phyloP scores from a whole-genome alignment of 495 filamentous ascomycete species.

The Penicillium taxi region DNA sequence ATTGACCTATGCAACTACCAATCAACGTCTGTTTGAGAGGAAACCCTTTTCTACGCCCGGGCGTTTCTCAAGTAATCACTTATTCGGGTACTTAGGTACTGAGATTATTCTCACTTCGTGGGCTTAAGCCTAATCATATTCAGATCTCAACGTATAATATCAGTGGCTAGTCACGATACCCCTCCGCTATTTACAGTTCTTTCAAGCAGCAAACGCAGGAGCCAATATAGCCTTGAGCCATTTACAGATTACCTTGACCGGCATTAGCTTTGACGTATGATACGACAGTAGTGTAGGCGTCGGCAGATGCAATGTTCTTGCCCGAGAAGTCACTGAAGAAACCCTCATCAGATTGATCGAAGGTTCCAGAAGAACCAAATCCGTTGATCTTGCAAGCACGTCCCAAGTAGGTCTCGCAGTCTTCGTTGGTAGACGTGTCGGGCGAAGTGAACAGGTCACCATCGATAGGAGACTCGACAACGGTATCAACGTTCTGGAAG shows the following conservation, averaged over 20 bases:
- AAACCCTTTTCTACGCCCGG: too few relatives aligned
- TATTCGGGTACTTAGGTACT: too few relatives aligned
- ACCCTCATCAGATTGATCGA: slow-evolving; percentile 27
- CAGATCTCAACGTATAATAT: too few relatives aligned
- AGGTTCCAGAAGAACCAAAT: slow-evolving; percentile 36
- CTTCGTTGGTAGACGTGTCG: slow-evolving; percentile 23
- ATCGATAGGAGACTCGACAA: slow-evolving; percentile 21
- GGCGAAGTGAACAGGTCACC: slow-evolving; percentile 41
- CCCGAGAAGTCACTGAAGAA: slow-evolving; percentile 44
- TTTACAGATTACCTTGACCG: slow-evolving; percentile 30
- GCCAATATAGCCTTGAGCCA: too few relatives aligned
- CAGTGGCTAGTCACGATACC: too few relatives aligned
- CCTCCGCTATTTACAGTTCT: too few relatives aligned
- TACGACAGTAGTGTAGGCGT: slow-evolving; percentile 24
- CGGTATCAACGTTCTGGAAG: slow-evolving; percentile 43
- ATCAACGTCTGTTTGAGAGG: too few relatives aligned
- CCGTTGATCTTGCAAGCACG: slow-evolving; percentile 40
- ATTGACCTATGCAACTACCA: too few relatives aligned
- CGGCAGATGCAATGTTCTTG: slow-evolving; percentile 41
- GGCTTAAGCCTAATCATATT: too few relatives aligned
- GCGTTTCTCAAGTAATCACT: too few relatives aligned
- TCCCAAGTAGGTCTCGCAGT: slow-evolving; percentile 36
- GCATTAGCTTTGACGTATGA: slow-evolving; percentile 26
- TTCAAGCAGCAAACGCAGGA: too few relatives aligned
- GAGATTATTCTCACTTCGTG: too few relatives aligned